Evolutionary conservation across 805 yeast genomes (phyloP).

Genomic region (Suhomyces tanzawaensis): DNA sequence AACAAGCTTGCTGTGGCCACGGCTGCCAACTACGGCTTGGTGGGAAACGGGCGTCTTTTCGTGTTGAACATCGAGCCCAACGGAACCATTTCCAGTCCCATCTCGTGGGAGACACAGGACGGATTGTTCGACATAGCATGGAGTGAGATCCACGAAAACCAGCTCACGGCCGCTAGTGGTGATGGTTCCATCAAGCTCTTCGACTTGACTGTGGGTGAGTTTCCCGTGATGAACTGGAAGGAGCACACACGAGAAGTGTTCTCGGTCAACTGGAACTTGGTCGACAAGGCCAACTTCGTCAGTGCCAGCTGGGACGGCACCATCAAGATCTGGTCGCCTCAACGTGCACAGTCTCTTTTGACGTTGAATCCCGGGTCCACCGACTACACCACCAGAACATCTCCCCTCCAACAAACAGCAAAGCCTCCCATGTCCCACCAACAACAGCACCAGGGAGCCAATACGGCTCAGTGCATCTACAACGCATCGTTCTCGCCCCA

Average conservation of each 20-base stretch:
- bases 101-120: conserved; percentile 85
- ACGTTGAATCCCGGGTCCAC: conserved; percentile 43
- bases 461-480: conserved; percentile 64
- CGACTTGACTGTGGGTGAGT: conserved; percentile 64
- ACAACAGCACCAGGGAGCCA: conserved; percentile 30
- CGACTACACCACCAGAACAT: conserved; percentile 26
- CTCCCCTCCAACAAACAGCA: conserved; percentile 24
- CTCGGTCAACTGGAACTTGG: conserved; percentile 69
- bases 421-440: conserved; percentile 30
- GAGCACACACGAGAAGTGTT: conserved; percentile 81
- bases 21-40: conserved; percentile 89
- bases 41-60: conserved; percentile 85
- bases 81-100: conserved; percentile 58
- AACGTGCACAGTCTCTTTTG: conserved; percentile 51
- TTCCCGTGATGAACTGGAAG: conserved; percentile 69
- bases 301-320: conserved; percentile 93
- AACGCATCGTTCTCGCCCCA: conserved; percentile 84
- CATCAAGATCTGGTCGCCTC: conserved; percentile 75
- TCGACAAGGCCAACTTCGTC: conserved; percentile 65
- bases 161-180: conserved; percentile 77
- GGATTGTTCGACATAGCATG: conserved; percentile 85
- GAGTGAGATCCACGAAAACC: conserved; percentile 91
- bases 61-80: conserved; percentile 64
- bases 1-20: conserved; percentile 87
- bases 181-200: conserved; percentile 86